Percentiles rank a stretch among this genome's conserved stretches.
Conservation (phyloP, 2,329 filamentous ascomycete species). For the Penicillium digitatum region DNA sequence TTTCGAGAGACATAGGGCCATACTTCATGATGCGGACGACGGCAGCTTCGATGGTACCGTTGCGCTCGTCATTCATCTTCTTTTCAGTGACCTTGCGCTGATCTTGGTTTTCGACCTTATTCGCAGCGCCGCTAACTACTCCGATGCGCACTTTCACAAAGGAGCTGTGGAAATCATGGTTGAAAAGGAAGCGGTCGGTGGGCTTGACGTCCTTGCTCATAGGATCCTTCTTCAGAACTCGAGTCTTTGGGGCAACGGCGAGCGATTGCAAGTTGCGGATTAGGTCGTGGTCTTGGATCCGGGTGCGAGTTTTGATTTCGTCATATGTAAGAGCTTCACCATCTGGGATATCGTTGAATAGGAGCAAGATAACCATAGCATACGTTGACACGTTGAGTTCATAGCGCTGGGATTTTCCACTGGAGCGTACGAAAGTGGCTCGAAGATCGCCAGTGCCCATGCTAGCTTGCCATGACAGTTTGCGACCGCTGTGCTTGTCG, state of each 20-base stretch:
- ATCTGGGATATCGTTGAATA: slow-evolving; percentile 74
- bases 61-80: slow-evolving; percentile 50
- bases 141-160: slow-evolving; percentile 85
- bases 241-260: slow-evolving; percentile 76
- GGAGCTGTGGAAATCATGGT: slow-evolving; percentile 74
- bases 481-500: slow-evolving; percentile 78
- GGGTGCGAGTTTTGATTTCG: slow-evolving; percentile 77
- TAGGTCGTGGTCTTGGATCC: slow-evolving; percentile 71
- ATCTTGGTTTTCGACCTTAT: slow-evolving; percentile 73
- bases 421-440: slow-evolving; percentile 68
- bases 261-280: slow-evolving; percentile 75
- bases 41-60: slow-evolving; percentile 50
- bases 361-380: slow-evolving; percentile 80
- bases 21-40: slow-evolving; percentile 55
- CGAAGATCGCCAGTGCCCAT: slow-evolving; percentile 84
- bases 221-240: slow-evolving; percentile 75
- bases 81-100: slow-evolving; percentile 53
- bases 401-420: slow-evolving; percentile 71
- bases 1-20: slow-evolving; percentile 7
- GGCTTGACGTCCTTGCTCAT: slow-evolving; percentile 71
- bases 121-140: slow-evolving; percentile 69
- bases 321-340: slow-evolving; percentile 57
- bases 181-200: slow-evolving; percentile 77
- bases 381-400: slow-evolving; percentile 91
- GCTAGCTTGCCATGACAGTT: slow-evolving; percentile 74